Evolutionary conservation across 1,284 basidiomycete species (phyloP).

Genomic region (Ceratobasidium sp.): DNA sequence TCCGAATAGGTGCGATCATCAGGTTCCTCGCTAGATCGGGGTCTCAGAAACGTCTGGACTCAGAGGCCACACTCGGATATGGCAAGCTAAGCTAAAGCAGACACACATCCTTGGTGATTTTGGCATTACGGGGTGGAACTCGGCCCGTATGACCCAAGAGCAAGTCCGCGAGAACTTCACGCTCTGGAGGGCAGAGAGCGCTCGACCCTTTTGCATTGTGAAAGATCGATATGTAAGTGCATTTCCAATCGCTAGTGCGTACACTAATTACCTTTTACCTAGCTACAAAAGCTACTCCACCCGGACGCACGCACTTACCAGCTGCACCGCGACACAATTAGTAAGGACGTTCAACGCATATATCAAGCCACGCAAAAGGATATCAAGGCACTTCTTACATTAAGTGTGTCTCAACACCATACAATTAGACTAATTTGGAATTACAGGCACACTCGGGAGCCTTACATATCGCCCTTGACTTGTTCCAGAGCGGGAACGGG

Average conservation of each 20-base stretch:
- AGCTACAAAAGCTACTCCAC: slow-evolving; percentile 6
- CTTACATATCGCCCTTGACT: slow-evolving; percentile 8
- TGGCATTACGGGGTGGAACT: slow-evolving; percentile 1
- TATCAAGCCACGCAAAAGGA: neutral
- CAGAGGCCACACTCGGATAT: neutral
- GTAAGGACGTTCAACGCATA: neutral
- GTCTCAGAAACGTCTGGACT: neutral
- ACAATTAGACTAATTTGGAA: neutral
- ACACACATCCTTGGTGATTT: neutral
- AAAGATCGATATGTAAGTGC: slow-evolving; percentile 13
- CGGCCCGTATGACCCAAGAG: neutral
- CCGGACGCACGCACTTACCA: neutral
- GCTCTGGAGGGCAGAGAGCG: slow-evolving; percentile 4
- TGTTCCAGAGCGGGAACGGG: slow-evolving; percentile 1
- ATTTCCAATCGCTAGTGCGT: neutral
- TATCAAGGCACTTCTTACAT: neutral
- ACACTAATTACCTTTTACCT: neutral
- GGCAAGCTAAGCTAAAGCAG: neutral
- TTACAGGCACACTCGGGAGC: neutral
- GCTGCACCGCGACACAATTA: neutral
- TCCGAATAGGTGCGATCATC: neutral
- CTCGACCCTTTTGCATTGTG: neutral
- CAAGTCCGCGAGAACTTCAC: neutral
- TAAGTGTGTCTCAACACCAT: neutral
- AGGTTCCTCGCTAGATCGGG: neutral